A percentile compares a stretch with the other conserved stretches of the same genome.
phyloP scores from a whole-genome alignment of 208 protist species.

The Trypanosoma caninum region DNA sequence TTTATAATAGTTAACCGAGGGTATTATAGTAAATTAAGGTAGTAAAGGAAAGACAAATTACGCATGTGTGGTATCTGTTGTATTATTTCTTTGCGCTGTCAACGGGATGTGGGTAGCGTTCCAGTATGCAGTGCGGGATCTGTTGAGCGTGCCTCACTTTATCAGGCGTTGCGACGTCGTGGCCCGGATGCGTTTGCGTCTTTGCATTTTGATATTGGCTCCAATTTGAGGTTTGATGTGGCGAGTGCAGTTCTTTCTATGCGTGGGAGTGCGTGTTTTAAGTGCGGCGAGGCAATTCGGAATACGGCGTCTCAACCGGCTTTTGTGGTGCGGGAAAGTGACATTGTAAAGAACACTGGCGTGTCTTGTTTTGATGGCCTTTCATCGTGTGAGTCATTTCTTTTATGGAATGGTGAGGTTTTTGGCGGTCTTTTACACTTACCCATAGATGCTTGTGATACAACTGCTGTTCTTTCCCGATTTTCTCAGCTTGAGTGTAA shows the following conservation, averaged over 20 bases:
- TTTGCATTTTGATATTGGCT: neutral
- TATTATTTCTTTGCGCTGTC: neutral
- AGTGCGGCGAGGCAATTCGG: neutral
- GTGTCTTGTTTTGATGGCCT: neutral
- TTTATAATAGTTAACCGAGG: neutral
- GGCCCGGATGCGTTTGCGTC: constrained; percentile 16
- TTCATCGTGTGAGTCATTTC: constrained; percentile 30
- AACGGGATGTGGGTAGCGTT: neutral
- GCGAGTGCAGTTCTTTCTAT: constrained; percentile 62
- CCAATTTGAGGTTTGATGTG: constrained; percentile 33
- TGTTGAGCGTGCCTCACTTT: constrained; percentile 1
- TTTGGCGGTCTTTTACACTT: constrained; percentile 71
- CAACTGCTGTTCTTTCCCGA: constrained; percentile 47
- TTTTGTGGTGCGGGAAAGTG: constrained; percentile 25
- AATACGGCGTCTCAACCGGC: constrained; percentile 53
- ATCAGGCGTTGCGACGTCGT: constrained; percentile 7
- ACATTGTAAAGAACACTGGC: too few relatives aligned
- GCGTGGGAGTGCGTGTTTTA: constrained; percentile 25
- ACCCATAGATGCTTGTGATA: constrained; percentile 68
- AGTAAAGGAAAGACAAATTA: neutral
- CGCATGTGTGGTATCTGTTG: constrained; percentile 33
- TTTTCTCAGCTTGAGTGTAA: constrained; percentile 59
- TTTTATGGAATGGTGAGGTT: constrained; percentile 88
- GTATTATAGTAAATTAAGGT: neutral
- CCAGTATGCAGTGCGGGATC: neutral